These are phyloP conservation scores for Neocallimastix lanati DNA, from an alignment of 192 early-diverging fungal species.

Conservation along the genomic window DNA sequence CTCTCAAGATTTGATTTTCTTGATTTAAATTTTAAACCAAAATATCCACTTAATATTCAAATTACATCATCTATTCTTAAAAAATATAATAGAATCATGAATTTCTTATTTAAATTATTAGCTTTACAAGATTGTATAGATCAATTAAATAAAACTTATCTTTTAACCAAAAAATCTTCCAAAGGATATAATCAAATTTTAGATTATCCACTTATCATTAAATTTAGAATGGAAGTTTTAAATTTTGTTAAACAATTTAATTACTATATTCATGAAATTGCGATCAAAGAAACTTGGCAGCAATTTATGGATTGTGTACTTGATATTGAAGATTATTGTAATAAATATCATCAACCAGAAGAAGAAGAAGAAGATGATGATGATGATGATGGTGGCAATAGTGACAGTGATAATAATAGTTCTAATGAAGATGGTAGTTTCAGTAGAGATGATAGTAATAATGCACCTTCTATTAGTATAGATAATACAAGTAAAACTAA, in stretches of 20 bases:
- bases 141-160: neutral
- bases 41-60: neutral
- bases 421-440: neutral
- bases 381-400: neutral
- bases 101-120: neutral
- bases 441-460: too few relatives aligned
- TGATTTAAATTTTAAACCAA: neutral
- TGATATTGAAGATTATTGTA: neutral
- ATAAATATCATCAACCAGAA: neutral
- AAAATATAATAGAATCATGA: neutral
- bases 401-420: neutral
- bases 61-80: neutral
- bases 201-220: neutral
- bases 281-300: neutral
- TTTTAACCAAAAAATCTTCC: neutral
- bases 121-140: neutral
- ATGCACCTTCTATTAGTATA: too few relatives aligned
- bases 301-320: neutral
- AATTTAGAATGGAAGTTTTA: neutral
- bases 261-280: neutral
- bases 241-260: neutral
- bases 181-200: neutral
- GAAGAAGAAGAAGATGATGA: neutral
- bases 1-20: neutral
- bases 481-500: too few relatives aligned